phyloP scores from a whole-genome alignment of 2,329 filamentous ascomycete genomes.

The Diplocarpon mali region DNA sequence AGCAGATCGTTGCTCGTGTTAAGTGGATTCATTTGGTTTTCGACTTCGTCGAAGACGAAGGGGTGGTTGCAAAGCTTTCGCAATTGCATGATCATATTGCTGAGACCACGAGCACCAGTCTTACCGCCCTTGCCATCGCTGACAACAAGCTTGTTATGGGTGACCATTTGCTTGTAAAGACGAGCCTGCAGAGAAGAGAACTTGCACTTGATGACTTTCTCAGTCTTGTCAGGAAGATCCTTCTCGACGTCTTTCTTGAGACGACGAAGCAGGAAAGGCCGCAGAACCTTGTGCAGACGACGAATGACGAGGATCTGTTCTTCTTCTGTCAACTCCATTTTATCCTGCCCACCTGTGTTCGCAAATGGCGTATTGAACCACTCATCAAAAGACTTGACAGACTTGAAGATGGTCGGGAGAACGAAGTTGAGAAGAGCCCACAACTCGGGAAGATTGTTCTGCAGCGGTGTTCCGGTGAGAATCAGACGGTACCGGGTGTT shows the following conservation, averaged over 20 bases:
- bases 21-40: slow-evolving; percentile 92
- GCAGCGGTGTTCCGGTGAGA: slow-evolving; percentile 89
- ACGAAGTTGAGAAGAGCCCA: slow-evolving; percentile 99
- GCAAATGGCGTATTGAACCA: slow-evolving; percentile 99
- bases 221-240: slow-evolving; percentile 95
- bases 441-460: slow-evolving; percentile 92
- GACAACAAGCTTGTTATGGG: slow-evolving; percentile 87
- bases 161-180: slow-evolving; percentile 95
- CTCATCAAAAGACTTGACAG: slow-evolving; percentile 95
- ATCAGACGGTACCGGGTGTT: slow-evolving; percentile 90
- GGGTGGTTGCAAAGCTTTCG: slow-evolving; percentile 98
- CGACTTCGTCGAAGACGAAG: slow-evolving; percentile 95
- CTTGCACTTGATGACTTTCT: slow-evolving; percentile 98
- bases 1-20: slow-evolving; percentile 84
- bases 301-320: slow-evolving; percentile 97
- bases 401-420: slow-evolving; percentile 97
- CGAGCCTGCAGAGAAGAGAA: slow-evolving; percentile 90
- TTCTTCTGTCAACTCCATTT: slow-evolving; percentile 99
- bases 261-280: slow-evolving; percentile 94
- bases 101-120: slow-evolving; percentile 84
- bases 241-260: slow-evolving; percentile 99
- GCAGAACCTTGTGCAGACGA: slow-evolving; percentile 92
- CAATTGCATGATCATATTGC: slow-evolving; percentile 99
- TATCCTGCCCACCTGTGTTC: slow-evolving; percentile 94
- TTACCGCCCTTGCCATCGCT: slow-evolving; percentile 93